Evolutionary conservation across 768 basidiomycete genomes (phyloP).

Genomic region (Suillus ampliporus): DNA sequence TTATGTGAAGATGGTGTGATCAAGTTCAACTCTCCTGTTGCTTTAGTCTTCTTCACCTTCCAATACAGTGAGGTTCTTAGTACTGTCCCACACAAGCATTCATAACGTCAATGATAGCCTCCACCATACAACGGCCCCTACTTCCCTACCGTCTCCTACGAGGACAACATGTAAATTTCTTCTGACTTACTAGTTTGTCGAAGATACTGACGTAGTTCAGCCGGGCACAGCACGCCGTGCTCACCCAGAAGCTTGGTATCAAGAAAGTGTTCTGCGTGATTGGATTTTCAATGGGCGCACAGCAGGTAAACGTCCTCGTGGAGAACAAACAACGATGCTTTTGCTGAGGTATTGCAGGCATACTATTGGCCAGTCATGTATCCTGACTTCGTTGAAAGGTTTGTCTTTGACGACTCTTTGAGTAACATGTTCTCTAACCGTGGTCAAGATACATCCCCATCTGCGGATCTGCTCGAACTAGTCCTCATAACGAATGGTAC

Average conservation of each 20-base stretch:
- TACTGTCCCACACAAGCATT: not conserved
- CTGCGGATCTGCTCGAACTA: conserved; percentile 61
- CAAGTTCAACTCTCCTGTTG: conserved; percentile 1
- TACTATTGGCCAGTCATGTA: conserved; percentile 64
- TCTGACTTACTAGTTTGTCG: not conserved
- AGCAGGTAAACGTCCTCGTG: conserved; percentile 38
- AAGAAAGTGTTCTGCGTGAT: conserved; percentile 51
- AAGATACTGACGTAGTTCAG: conserved; percentile 31
- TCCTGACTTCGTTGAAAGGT: conserved; percentile 59
- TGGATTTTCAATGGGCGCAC: conserved; percentile 68
- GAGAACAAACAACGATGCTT: not conserved
- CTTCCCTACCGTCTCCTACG: conserved; percentile 59
- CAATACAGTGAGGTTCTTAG: conserved; percentile 43
- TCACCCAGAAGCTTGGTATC: conserved; percentile 52
- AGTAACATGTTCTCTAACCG: not conserved
- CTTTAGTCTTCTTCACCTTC: conserved; percentile 65
- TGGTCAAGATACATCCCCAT: conserved; percentile 52
- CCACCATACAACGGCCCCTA: conserved; percentile 63
- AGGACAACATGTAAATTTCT: conserved; percentile 57
- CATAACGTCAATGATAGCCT: conserved; percentile 40
- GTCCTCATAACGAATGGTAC: conserved; percentile 60
- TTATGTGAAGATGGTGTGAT: not conserved
- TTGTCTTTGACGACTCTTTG: not conserved
- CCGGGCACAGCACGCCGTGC: conserved; percentile 59
- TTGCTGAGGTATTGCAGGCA: conserved; percentile 38